Base-by-base conservation (phyloP, 192 early-diverging fungal genomes). In the Coemansia sp. region DNA sequence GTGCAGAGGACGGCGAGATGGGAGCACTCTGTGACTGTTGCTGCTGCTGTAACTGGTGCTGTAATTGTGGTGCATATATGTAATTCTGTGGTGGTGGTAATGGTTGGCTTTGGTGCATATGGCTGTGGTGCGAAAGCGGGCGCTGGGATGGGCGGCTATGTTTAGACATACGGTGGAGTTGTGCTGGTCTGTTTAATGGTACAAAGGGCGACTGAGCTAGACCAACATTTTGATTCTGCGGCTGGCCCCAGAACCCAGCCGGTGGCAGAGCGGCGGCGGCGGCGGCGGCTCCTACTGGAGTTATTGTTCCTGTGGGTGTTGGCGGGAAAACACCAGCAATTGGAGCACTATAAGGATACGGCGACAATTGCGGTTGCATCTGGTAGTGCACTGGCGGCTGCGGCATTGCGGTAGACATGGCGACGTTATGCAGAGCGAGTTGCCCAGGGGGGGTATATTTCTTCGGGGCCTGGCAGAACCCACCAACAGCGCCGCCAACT, bases 1-100 rank as follows among this genome's bases (percentile, higher is more conserved):
- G 49, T 31, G 16, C 29, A 31, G 55, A 57, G 2, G 66, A 46
- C 2, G 72, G 72, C 37, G 72, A 68, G 23, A 74, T 74, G 18
- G 72, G 72, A 20, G 72, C 72, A 58, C 72, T 74, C 63, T 74
- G 72, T 58, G 72, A 58, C 21, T 68, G 62, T 23, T 35, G 35
- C 25, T 37, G 51, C 67, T 23, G 51, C 52, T 34, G 61, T 43
- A 34, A 31, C 68, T 52, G 18, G 45, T 59, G 39, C 53, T 45
- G 42, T 37, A 34, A 33, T 31, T 43, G 40, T 20, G 40, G 45
- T 28, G 39, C 39, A 13, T 15, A 13, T 59, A 21, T 28, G 10
- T 7, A 25, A 21, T 51, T 25, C 2, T 2, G 3, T 3, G 26
- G 49, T 21, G 12, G 49, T 13, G 39, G 7, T 13, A 15, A 13